phyloP scores from a whole-genome alignment of 192 early-diverging fungal species.

The Piromyces sp. region DNA sequence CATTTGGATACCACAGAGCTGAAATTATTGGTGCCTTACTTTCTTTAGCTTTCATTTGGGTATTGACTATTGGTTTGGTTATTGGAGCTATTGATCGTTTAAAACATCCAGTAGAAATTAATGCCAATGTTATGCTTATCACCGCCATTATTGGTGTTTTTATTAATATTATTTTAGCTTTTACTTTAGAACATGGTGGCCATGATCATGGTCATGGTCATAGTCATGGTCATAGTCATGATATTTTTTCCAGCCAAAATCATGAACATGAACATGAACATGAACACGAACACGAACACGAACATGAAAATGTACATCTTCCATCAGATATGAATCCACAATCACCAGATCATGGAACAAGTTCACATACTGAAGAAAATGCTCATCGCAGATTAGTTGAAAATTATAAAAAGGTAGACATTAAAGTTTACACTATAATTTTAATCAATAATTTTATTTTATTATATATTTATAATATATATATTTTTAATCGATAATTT shows the following conservation, averaged over 20 bases:
- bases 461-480: too few species aligned
- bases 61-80: conserved; percentile 44
- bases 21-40: conserved; percentile 62
- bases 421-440: too few species aligned
- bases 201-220: neutral
- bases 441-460: too few species aligned
- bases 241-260: too few species aligned
- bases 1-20: conserved; percentile 58
- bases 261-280: conserved; percentile 13
- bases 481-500: too few species aligned
- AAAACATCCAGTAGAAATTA: conserved; percentile 33
- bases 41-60: conserved; percentile 63
- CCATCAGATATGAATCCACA: too few species aligned
- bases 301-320: too few species aligned
- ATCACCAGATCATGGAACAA: neutral
- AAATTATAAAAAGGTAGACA: neutral
- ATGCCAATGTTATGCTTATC: conserved; percentile 49
- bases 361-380: neutral
- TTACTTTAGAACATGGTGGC: conserved; percentile 17
- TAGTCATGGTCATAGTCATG: too few species aligned
- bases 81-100: conserved; percentile 52
- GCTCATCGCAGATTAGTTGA: neutral
- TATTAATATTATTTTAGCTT: conserved; percentile 53
- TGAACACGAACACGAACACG: neutral
- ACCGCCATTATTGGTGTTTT: conserved; percentile 51